Evolutionary conservation across 2,329 filamentous ascomycete species (phyloP), one percentile per base, ranked within the genome.

Genomic region (Canariomyces notabilis): DNA sequence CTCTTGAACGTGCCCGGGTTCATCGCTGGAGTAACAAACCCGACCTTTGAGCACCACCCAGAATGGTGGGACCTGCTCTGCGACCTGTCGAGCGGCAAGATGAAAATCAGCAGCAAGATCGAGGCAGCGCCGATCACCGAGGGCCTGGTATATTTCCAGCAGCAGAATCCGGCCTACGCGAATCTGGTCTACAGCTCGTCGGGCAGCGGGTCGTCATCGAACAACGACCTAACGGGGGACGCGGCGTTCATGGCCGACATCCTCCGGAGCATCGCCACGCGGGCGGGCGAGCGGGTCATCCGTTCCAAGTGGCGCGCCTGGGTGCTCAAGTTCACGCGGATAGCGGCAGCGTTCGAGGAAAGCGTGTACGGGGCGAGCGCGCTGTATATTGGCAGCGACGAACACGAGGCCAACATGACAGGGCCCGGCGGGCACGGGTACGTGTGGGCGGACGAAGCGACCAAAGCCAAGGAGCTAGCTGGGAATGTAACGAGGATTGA

Each of bases 1-100:
- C 77, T 98, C 9, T 76, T 98, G 38, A 91, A 94, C 59, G 93
- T 98, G 0, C 91, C 93, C 6, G 93, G 93, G 2, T 98, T 98
- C 67, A 95, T 98, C 58, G 93, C 93, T 2, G 93, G 93, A 47
- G 93, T 98, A 33, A 98, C 91, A 1, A 98, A 98, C 62, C 93
- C 93, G 5, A 91, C 89, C 0, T 98, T 98, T 64, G 89, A 91
- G 51, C 82, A 89, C 60, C 91, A 97, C 60, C 87, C 87, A 0
- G 90, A 96, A 63, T 98, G 93, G 93, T 98, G 93, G 93, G 93
- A 98, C 66, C 70, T 98, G 8, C 75, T 98, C 11, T 98, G 93
- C 65, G 93, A 98, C 65, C 73, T 98, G 34, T 86, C 90, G 0
- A 91, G 84, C 1, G 93, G 93, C 8, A 83, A 90, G 35, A 89